These are phyloP conservation scores for Paramecium caudatum DNA, from an alignment of 73 alveolate species.

Conservation along the genomic window DNA sequence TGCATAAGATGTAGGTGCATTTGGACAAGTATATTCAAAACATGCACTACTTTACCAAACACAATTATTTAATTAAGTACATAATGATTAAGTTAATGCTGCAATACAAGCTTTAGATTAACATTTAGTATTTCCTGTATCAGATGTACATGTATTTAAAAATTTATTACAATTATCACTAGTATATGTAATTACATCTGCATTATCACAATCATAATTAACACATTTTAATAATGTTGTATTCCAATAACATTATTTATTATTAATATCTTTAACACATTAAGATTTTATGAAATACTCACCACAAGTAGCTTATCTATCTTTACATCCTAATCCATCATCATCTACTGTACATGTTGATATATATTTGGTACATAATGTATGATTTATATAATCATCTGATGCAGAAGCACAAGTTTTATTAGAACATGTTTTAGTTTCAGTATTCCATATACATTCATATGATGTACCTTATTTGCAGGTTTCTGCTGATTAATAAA, in stretches of 20 bases:
- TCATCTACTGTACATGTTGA: slow-evolving; percentile 37
- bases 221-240: neutral
- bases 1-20: slow-evolving; percentile 44
- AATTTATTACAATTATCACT: neutral
- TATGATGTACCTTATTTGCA: neutral
- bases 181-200: neutral
- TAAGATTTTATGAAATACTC: neutral
- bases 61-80: neutral
- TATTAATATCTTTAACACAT: neutral
- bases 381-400: neutral
- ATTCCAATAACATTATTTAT: slow-evolving; percentile 30
- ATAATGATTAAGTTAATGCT: neutral
- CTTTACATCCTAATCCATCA: slow-evolving; percentile 1
- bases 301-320: neutral
- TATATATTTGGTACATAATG: neutral
- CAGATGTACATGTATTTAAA: neutral
- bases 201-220: slow-evolving; percentile 18
- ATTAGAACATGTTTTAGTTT: slow-evolving; percentile 4
- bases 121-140: slow-evolving; percentile 22
- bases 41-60: slow-evolving; percentile 33
- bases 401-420: slow-evolving; percentile 25
- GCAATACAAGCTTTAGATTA: neutral
- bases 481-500: neutral
- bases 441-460: slow-evolving; percentile 19
- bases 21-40: neutral